These are phyloP conservation scores for Suhomyces anneliseae DNA, from an alignment of 1,139 yeast genomes.

Conservation along the genomic window DNA sequence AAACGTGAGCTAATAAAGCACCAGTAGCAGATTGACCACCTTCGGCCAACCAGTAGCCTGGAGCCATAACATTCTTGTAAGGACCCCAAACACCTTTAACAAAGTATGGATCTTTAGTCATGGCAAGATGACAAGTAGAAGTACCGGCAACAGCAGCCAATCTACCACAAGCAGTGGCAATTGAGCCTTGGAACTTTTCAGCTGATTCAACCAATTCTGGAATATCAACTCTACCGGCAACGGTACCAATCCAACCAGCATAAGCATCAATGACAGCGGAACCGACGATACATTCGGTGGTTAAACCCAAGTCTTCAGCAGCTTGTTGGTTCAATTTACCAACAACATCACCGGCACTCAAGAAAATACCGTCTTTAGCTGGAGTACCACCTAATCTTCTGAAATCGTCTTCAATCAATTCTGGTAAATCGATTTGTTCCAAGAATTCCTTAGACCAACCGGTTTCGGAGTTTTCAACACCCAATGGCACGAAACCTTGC, in stretches of 20 bases:
- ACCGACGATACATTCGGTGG: conserved; percentile 80
- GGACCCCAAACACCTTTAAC: conserved; percentile 99
- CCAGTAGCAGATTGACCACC: conserved; percentile 99
- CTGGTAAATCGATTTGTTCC: conserved; percentile 65
- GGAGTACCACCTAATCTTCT: conserved; percentile 81
- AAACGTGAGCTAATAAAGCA: conserved; percentile 86
- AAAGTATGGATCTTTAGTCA: conserved; percentile 82
- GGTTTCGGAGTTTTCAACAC: conserved; percentile 78
- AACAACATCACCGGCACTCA: conserved; percentile 86
- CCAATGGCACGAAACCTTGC: conserved; percentile 91
- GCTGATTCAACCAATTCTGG: conserved; percentile 42
- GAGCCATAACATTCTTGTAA: conserved; percentile 86
- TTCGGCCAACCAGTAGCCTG: conserved; percentile 94
- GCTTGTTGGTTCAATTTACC: conserved; percentile 67
- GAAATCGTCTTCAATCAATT: conserved; percentile 74
- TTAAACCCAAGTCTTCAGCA: conserved; percentile 83
- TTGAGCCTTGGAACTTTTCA: conserved; percentile 30
- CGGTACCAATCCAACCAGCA: conserved; percentile 99
- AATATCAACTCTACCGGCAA: conserved; percentile 76
- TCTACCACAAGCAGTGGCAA: conserved; percentile 72
- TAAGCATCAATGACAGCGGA: conserved; percentile 97
- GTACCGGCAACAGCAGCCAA: conserved; percentile 98
- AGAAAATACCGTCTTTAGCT: conserved; percentile 66
- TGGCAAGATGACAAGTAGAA: conserved; percentile 91
- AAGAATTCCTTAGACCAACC: conserved; percentile 92